Percentiles rank a stretch among this genome's conserved stretches.
Conservation (phyloP, 768 basidiomycete species). For the Mrakia gelida region DNA sequence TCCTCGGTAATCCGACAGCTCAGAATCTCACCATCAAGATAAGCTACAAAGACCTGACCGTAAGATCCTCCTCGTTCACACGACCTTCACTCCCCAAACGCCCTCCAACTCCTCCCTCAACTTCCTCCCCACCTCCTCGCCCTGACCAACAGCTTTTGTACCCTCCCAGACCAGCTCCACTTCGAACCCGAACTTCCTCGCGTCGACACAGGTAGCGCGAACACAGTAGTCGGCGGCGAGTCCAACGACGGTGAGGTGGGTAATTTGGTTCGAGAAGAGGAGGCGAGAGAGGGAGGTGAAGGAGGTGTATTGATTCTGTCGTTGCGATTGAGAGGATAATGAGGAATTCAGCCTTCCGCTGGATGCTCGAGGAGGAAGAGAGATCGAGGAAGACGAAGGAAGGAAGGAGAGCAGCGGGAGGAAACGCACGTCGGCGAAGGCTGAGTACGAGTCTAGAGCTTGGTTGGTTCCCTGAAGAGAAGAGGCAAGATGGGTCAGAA, state of each 20-base stretch:
- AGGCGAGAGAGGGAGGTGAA: slow-evolving; percentile 52
- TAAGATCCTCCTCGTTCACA: not conserved
- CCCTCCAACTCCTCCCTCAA: slow-evolving; percentile 13
- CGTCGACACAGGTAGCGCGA: slow-evolving; percentile 56
- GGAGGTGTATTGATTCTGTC: slow-evolving; percentile 49
- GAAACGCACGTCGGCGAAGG: slow-evolving; percentile 50
- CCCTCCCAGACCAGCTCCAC: slow-evolving; percentile 37
- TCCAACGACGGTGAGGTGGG: slow-evolving; percentile 58
- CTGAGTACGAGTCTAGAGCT: slow-evolving; percentile 73
- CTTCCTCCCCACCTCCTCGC: not conserved
- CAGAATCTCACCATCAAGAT: too few species aligned
- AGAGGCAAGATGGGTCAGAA: not conserved
- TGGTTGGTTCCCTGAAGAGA: slow-evolving; percentile 44
- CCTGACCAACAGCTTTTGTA: slow-evolving; percentile 34
- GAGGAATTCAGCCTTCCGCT: not conserved
- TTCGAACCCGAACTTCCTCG: slow-evolving; percentile 52
- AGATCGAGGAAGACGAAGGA: slow-evolving; percentile 23
- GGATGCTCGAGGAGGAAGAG: slow-evolving; percentile 37
- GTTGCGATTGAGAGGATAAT: slow-evolving; percentile 2
- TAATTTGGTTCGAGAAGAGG: slow-evolving; percentile 47
- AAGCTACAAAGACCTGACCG: too few species aligned
- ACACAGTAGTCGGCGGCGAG: slow-evolving; percentile 80
- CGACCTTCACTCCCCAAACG: slow-evolving; percentile 19
- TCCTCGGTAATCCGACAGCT: too few species aligned
- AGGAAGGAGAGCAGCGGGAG: not conserved